Evolutionary conservation across 2,329 filamentous ascomycete genomes (phyloP).

Genomic region (Claviceps fusiformis): DNA sequence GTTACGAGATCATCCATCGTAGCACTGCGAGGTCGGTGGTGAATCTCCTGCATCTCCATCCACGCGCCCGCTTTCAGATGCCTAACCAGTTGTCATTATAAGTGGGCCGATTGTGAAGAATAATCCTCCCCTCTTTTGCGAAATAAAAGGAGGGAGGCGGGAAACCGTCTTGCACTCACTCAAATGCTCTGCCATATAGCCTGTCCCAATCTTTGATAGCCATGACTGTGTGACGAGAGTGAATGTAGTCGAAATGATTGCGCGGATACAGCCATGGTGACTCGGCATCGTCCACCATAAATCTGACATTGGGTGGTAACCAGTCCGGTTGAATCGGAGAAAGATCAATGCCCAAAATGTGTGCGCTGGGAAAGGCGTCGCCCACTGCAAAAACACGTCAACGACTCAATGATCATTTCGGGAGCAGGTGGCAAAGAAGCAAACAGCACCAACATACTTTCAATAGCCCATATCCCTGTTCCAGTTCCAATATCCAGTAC

Average conservation of each 20-base stretch:
- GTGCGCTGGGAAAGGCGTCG: conserved; percentile 28
- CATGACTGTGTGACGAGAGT: conserved; percentile 42
- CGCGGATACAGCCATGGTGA: conserved; percentile 39
- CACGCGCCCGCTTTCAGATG: conserved; percentile 40
- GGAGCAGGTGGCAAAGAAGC: too few species aligned
- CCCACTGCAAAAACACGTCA: conserved; percentile 24
- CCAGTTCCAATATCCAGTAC: conserved; percentile 46
- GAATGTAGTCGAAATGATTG: conserved; percentile 47
- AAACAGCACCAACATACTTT: conserved; percentile 22
- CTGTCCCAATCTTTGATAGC: conserved; percentile 41
- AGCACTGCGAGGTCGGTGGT: conserved; percentile 33
- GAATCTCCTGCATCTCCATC: conserved; percentile 42
- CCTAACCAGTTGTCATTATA: conserved; percentile 13
- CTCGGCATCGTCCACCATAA: conserved; percentile 45
- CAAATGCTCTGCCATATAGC: conserved; percentile 31
- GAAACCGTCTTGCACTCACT: conserved; percentile 22
- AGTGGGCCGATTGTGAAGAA: background rate
- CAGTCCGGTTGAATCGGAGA: conserved; percentile 36
- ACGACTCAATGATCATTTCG: background rate
- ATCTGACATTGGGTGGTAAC: conserved; percentile 41
- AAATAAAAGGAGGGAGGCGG: too few species aligned
- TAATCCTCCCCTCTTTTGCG: too few species aligned
- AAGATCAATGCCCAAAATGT: conserved; percentile 31
- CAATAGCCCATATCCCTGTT: conserved; percentile 46
- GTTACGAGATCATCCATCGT: conserved; percentile 24